Conservation (phyloP, 768 basidiomycete species). For the Mycena venus region DNA sequence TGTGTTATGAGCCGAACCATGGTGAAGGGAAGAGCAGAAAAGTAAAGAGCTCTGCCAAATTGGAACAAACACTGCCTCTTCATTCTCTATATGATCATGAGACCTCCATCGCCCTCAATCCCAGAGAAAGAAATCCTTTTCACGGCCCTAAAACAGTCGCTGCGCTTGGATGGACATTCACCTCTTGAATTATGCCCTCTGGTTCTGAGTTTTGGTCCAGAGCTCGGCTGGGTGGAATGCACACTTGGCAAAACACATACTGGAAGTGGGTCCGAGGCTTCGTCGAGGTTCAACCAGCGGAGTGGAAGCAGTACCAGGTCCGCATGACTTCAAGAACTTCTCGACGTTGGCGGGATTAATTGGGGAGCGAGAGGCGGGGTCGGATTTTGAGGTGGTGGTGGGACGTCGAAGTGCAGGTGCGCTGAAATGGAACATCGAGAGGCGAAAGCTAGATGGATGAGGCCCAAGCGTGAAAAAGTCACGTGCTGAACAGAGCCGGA, state of each 20-base stretch:
- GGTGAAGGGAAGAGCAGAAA: slow-evolving; percentile 16
- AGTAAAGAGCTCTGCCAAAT: neutral
- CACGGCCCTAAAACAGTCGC: slow-evolving; percentile 80
- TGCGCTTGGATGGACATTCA: slow-evolving; percentile 85
- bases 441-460: too few relatives aligned
- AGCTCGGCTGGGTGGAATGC: slow-evolving; percentile 92
- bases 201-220: slow-evolving; percentile 80
- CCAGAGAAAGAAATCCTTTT: slow-evolving; percentile 91
- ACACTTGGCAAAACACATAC: slow-evolving; percentile 88
- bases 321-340: too few relatives aligned
- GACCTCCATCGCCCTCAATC: slow-evolving; percentile 89
- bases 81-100: slow-evolving; percentile 50
- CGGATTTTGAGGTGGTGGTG: too few relatives aligned
- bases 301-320: too few relatives aligned
- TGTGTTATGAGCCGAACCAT: slow-evolving; percentile 98
- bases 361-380: too few relatives aligned
- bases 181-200: slow-evolving; percentile 77
- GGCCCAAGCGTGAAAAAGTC: too few relatives aligned
- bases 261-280: too few relatives aligned
- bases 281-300: too few relatives aligned
- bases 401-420: too few relatives aligned
- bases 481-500: too few relatives aligned
- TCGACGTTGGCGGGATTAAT: too few relatives aligned
- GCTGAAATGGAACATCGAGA: too few relatives aligned
- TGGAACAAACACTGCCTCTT: neutral